A percentile compares a stretch with the other conserved stretches of the same genome.
Evolutionary conservation across 139 green algal genomes (phyloP).

Genomic region (Diplosphaera chodatii): DNA sequence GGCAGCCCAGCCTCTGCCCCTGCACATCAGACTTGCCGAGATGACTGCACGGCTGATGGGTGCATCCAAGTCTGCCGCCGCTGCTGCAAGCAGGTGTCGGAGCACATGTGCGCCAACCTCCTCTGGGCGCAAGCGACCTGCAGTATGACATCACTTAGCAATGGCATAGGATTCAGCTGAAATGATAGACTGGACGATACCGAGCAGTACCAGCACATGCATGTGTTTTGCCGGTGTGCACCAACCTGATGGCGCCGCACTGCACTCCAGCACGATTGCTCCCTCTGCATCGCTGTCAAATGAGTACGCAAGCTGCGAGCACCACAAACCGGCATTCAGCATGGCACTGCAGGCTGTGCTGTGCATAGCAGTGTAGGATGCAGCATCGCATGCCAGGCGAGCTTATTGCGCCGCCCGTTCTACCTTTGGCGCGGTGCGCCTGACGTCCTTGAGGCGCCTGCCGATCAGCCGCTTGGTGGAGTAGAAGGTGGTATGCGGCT

Average conservation of each 20-base stretch:
- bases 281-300: slow-evolving; percentile 14
- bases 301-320: slow-evolving; percentile 44
- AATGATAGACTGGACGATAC: no score
- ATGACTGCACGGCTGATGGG: slow-evolving; percentile 74
- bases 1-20: no score
- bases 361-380: no score
- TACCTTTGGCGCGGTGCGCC: not conserved
- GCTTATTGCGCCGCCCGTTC: no score
- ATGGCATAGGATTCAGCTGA: no score
- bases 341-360: no score
- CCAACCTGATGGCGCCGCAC: not conserved
- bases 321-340: no score
- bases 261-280: slow-evolving; percentile 11
- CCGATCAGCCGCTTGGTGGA: slow-evolving; percentile 88
- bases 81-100: slow-evolving; percentile 53
- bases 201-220: no score
- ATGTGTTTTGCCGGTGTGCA: not conserved
- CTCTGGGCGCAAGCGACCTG: slow-evolving; percentile 64
- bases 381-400: no score
- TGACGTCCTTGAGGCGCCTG: slow-evolving; percentile 29
- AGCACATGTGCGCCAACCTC: slow-evolving; percentile 66
- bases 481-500: slow-evolving; percentile 66
- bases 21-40: slow-evolving; percentile 34
- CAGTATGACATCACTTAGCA: slow-evolving; percentile 27
- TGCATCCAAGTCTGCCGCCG: slow-evolving; percentile 19